phyloP scores from a whole-genome alignment of 441 rosid genomes.

The Erysimum pusillum region DNA sequence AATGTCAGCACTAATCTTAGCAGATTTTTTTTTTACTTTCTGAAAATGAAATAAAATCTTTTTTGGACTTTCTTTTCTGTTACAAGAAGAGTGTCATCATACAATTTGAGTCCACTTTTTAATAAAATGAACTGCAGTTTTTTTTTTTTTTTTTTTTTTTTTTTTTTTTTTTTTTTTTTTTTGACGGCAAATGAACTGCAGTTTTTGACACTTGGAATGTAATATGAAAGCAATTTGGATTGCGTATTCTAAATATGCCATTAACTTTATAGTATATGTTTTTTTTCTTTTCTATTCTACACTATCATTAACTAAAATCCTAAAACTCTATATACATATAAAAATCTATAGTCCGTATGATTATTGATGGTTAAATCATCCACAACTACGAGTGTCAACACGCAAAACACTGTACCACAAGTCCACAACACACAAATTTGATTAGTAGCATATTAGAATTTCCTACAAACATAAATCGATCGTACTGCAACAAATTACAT shows the following conservation, averaged over 20 bases:
- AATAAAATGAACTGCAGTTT: background rate
- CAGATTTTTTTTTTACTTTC: background rate
- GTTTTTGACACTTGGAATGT: too few species aligned
- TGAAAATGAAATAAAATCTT: background rate
- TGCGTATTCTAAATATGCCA: slow-evolving; percentile 13
- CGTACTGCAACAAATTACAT: background rate
- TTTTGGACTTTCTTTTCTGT: slow-evolving; percentile 11
- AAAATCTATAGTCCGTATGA: background rate
- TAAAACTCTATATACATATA: background rate
- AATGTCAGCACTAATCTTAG: background rate
- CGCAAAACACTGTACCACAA: slow-evolving; percentile 9
- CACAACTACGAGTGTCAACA: slow-evolving; percentile 8
- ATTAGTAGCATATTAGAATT: background rate
- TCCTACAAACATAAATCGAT: background rate
- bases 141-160: too few species aligned
- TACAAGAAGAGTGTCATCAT: slow-evolving; percentile 16
- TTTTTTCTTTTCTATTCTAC: background rate
- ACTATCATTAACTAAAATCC: slow-evolving; percentile 5
- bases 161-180: too few species aligned
- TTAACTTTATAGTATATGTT: background rate
- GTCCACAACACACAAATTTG: background rate
- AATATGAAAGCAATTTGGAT: background rate
- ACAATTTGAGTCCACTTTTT: background rate
- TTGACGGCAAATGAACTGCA: slow-evolving; percentile 3
- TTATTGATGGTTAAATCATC: slow-evolving; percentile 2